phyloP scores from a whole-genome alignment of 2,329 filamentous ascomycete genomes.

The Trichoderma oligosporum region DNA sequence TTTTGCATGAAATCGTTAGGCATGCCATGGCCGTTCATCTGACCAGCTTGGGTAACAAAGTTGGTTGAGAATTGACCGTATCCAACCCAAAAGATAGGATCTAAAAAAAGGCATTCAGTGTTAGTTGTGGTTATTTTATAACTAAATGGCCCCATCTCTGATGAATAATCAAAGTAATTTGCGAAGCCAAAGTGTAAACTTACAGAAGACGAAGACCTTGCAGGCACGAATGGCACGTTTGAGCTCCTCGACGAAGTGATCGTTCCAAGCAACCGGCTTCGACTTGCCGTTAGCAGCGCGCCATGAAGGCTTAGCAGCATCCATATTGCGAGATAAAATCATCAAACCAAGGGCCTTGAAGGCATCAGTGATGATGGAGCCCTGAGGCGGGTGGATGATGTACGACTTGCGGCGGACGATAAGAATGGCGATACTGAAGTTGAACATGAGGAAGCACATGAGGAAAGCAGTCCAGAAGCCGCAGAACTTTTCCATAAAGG shows the following conservation, averaged over 20 bases:
- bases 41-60: slow-evolving; percentile 58
- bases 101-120: slow-evolving; percentile 20
- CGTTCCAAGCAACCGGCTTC: slow-evolving; percentile 55
- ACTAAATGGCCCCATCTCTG: too few relatives aligned
- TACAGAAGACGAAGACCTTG: slow-evolving; percentile 62
- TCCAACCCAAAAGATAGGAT: slow-evolving; percentile 64
- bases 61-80: slow-evolving; percentile 67
- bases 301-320: slow-evolving; percentile 65
- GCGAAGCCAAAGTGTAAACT: slow-evolving; percentile 22
- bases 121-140: neutral
- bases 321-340: slow-evolving; percentile 41
- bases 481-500: slow-evolving; percentile 62
- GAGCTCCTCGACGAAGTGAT: slow-evolving; percentile 68
- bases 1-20: slow-evolving; percentile 69
- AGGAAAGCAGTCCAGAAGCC: slow-evolving; percentile 65
- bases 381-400: slow-evolving; percentile 53
- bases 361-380: slow-evolving; percentile 61
- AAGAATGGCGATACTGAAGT: slow-evolving; percentile 53
- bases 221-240: slow-evolving; percentile 64
- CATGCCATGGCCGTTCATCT: slow-evolving; percentile 59
- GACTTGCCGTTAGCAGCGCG: slow-evolving; percentile 49
- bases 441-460: slow-evolving; percentile 59
- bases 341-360: slow-evolving; percentile 49
- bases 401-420: slow-evolving; percentile 45
- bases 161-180: too few relatives aligned